phyloP scores from a whole-genome alignment of 345 rosid genomes.

The Citrus trifoliata region DNA sequence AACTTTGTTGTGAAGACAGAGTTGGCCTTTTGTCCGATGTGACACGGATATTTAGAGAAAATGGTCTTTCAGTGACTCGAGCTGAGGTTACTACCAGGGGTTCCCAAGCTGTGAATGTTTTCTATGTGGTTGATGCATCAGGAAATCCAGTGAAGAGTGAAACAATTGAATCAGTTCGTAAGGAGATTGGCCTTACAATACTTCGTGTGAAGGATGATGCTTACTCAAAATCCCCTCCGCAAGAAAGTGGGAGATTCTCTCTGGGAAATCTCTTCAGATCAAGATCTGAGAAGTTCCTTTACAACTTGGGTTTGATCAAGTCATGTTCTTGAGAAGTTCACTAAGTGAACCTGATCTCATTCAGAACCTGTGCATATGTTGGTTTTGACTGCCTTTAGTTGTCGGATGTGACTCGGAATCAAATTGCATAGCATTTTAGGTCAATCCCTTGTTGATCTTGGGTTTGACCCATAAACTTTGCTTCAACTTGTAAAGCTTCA shows the following conservation, averaged over 20 bases:
- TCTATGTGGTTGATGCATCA: conserved; percentile 79
- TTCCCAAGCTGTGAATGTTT: conserved; percentile 71
- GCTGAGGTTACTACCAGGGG: conserved; percentile 92
- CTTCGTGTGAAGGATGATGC: conserved; percentile 63
- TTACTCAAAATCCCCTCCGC: conserved; percentile 33
- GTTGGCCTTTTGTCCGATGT: conserved; percentile 86
- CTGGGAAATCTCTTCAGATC: conserved; percentile 62
- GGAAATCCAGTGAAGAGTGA: conserved; percentile 64
- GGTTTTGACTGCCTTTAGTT: conserved; percentile 9
- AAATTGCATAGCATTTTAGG: conserved; percentile 1
- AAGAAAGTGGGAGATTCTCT: conserved; percentile 53
- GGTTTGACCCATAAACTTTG: conserved; percentile 2
- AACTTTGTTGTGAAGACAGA: conserved; percentile 75
- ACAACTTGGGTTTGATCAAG: conserved; percentile 61
- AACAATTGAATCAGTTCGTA: conserved; percentile 74
- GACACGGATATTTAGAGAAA: conserved; percentile 91
- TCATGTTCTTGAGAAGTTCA: conserved; percentile 41
- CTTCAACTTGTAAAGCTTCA: conserved; percentile 24
- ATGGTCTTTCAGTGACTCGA: conserved; percentile 73
- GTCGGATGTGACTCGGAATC: not conserved
- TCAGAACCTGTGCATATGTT: conserved; percentile 19
- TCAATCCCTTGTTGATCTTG: conserved; percentile 30
- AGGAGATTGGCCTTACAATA: conserved; percentile 64
- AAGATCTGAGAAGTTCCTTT: conserved; percentile 73
- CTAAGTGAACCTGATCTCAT: conserved; percentile 15